Evolutionary conservation across 495 filamentous ascomycete genomes (phyloP).

Genomic region (Neurospora pannonica): DNA sequence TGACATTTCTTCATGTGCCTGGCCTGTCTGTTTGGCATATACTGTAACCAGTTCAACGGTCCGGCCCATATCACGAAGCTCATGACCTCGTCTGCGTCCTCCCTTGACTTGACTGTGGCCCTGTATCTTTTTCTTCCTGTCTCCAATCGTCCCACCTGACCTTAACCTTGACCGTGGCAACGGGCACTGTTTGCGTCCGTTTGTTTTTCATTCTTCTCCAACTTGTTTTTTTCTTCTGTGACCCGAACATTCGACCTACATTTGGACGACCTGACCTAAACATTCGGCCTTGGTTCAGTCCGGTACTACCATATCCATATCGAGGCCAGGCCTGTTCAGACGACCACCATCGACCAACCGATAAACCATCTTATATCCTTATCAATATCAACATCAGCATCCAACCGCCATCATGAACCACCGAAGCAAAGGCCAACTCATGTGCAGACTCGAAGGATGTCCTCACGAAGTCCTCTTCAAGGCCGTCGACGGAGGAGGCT

Average conservation of each 20-base stretch:
- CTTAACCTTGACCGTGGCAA: neutral
- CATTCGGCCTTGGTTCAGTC: neutral
- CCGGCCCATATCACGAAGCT: neutral
- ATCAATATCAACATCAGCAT: neutral
- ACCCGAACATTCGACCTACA: neutral
- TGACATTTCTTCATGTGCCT: too few relatives aligned
- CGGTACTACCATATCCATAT: neutral
- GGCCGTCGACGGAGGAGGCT: conserved; percentile 6
- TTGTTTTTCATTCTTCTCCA: neutral
- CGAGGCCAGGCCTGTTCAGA: neutral
- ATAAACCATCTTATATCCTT: neutral
- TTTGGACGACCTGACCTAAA: neutral
- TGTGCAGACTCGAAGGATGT: conserved; percentile 16
- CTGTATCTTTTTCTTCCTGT: neutral
- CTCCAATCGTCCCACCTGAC: neutral
- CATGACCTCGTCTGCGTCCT: neutral
- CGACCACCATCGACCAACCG: neutral
- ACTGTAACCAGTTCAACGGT: neutral
- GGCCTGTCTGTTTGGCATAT: too few relatives aligned
- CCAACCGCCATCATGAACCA: neutral
- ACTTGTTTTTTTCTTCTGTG: neutral
- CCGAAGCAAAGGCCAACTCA: neutral
- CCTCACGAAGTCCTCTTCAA: conserved; percentile 15
- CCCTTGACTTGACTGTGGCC: neutral
- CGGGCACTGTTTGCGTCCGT: neutral